Evolutionary conservation across 441 rosid species (phyloP).

Genomic region (Erysimum pusillum): DNA sequence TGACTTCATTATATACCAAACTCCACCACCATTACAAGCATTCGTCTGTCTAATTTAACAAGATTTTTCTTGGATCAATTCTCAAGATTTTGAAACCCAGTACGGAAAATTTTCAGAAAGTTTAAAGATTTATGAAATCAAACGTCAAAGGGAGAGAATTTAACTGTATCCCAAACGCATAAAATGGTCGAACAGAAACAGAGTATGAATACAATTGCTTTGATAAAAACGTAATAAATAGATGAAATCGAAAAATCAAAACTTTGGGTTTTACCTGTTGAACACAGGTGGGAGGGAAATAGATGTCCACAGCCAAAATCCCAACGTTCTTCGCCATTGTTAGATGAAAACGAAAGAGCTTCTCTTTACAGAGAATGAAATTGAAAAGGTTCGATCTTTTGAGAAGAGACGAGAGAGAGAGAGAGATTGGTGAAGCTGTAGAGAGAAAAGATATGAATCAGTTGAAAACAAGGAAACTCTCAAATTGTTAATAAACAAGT

Average conservation of each 20-base stretch:
- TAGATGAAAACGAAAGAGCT: constrained; percentile 11
- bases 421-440: constrained; percentile 36
- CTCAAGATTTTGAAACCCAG: constrained; percentile 6
- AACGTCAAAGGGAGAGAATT: constrained; percentile 16
- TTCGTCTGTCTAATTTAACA: background rate
- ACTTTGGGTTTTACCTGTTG: constrained; percentile 63
- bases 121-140: constrained; percentile 37
- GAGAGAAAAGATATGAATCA: constrained; percentile 28
- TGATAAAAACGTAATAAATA: background rate
- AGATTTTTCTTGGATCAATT: background rate
- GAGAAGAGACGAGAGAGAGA: constrained; percentile 31
- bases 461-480: constrained; percentile 36
- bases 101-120: constrained; percentile 11
- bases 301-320: constrained; percentile 88
- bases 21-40: constrained; percentile 39
- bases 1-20: constrained; percentile 24
- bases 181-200: constrained; percentile 12
- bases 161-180: background rate
- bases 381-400: constrained; percentile 33
- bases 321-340: constrained; percentile 96
- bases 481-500: constrained; percentile 40
- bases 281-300: constrained; percentile 96
- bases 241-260: background rate
- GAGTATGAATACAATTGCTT: constrained; percentile 2
- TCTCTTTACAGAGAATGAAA: constrained; percentile 10